Percentiles rank a stretch among this genome's conserved stretches.
phyloP scores from a whole-genome alignment of 2,329 filamentous ascomycete genomes.

The Incumbomyces lentus region DNA sequence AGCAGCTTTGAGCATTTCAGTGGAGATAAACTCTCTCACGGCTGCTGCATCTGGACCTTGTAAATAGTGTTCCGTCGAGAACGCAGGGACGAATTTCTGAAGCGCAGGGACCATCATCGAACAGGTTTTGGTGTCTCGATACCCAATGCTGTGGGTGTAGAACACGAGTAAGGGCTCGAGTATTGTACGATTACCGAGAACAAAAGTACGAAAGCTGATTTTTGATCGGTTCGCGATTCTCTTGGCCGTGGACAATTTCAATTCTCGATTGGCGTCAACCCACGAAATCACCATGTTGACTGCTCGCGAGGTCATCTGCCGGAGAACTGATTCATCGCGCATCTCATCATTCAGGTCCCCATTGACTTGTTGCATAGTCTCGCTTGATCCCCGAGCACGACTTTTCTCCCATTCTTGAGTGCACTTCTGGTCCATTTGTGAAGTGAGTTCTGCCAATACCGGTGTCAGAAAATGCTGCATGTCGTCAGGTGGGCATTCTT shows the following conservation, averaged over 20 bases:
- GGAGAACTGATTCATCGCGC: conserved; percentile 91
- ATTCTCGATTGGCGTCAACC: conserved; percentile 59
- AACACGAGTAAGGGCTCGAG: conserved; percentile 86
- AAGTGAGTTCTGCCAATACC: conserved; percentile 70
- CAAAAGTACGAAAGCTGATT: conserved; percentile 62
- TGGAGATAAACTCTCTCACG: conserved; percentile 81
- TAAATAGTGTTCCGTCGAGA: conserved; percentile 31
- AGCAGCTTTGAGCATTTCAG: conserved; percentile 78
- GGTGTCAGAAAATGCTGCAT: conserved; percentile 74
- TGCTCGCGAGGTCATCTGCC: conserved; percentile 83
- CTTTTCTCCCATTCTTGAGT: conserved; percentile 77
- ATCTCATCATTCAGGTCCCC: conserved; percentile 89
- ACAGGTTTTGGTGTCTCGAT: conserved; percentile 82
- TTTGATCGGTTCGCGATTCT: conserved; percentile 17
- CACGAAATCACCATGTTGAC: conserved; percentile 87
- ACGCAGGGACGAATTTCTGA: conserved; percentile 72
- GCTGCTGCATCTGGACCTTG: conserved; percentile 46
- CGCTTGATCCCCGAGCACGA: conserved; percentile 42
- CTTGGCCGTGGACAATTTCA: conserved; percentile 36
- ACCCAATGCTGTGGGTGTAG: conserved; percentile 78
- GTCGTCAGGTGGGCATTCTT: conserved; percentile 75
- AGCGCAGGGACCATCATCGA: conserved; percentile 78
- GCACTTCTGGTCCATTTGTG: conserved; percentile 79
- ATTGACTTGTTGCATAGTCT: conserved; percentile 32
- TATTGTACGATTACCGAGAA: conserved; percentile 64